A percentile compares a stretch with the other conserved stretches of the same genome.
phyloP scores from a whole-genome alignment of 495 filamentous ascomycete species.

The Penicillium goetzii region DNA sequence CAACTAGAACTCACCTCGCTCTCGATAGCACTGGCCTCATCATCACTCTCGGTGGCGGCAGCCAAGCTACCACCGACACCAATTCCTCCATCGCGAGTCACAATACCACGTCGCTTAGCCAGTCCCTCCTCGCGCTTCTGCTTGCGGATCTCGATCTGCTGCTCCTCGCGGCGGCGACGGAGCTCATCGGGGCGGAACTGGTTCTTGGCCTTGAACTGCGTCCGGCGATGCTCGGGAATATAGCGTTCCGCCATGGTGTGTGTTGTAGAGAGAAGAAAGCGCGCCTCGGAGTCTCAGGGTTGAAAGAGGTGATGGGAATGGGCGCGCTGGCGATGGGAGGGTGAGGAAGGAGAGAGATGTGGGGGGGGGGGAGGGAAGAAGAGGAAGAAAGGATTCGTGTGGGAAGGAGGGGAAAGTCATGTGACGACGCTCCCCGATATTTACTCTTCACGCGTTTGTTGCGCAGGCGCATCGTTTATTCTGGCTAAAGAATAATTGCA shows the following conservation, averaged over 20 bases:
- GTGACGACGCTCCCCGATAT: conserved; percentile 27
- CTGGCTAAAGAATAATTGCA: not conserved
- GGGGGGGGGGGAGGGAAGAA: conserved; percentile 36
- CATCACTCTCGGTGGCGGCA: conserved; percentile 92
- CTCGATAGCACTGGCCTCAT: conserved; percentile 92
- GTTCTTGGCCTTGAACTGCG: conserved; percentile 97
- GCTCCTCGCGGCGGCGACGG: conserved; percentile 96
- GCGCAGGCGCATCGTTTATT: not conserved
- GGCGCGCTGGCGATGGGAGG: conserved; percentile 38
- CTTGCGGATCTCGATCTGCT: conserved; percentile 98
- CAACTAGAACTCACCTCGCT: conserved; percentile 76
- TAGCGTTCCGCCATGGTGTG: conserved; percentile 93
- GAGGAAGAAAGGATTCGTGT: conserved; percentile 40
- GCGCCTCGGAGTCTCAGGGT: conserved; percentile 35
- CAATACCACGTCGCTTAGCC: conserved; percentile 95
- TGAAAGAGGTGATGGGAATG: conserved; percentile 31
- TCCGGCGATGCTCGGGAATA: conserved; percentile 99
- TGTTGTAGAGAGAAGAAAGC: conserved; percentile 42
- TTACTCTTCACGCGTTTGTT: conserved; percentile 14
- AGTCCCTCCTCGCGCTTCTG: conserved; percentile 98
- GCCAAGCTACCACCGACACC: conserved; percentile 84
- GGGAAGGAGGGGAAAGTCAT: conserved; percentile 34
- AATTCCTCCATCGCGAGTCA: conserved; percentile 67
- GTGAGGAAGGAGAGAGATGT: conserved; percentile 23
- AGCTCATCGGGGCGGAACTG: conserved; percentile 99